Base-by-base conservation (phyloP, 352 stramenopile species). In the Lagenidium sp. region DNA sequence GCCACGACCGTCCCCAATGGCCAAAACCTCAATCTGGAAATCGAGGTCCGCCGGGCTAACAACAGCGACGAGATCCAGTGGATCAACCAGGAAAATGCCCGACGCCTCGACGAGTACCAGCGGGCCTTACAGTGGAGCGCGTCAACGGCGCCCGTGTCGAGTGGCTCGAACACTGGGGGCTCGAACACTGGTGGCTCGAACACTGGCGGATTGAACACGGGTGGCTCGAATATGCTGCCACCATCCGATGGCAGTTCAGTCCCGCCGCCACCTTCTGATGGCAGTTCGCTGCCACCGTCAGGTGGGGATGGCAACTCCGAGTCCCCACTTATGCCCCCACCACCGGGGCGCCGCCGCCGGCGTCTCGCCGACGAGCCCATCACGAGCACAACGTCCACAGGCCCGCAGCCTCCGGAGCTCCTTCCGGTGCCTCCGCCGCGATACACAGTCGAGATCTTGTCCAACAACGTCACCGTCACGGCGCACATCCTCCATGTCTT, bases 381-480 rank as follows among this genome's bases (percentile, higher is more conserved):
- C n/a, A n/a, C n/a, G n/a, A n/a, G n/a, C n/a, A n/a, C n/a, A n/a
- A n/a, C n/a, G n/a, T n/a, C n/a, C n/a, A n/a, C n/a, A n/a, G 11
- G 16, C n/a, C 34, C 34, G 16, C 34, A 6, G 6, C 34, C 34
- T 12, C 34, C 34, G 6, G 20, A 53, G 28, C 22, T 44, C 20
- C 39, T 38, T 15, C 35, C 47, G 26, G 61, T 68, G 16, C 58
- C 62, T 2, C 36, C 47, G 8, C 50, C 44, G 6, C 24, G 49
- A 22, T 72, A 51, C 38, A 57, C 43, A 1, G 51, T 72, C 18
- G 50, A 72, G n/a, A 55, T 72, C 36, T 46, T 37, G 18, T 42
- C 67, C 20, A 42, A 46, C 22, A 72, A 72, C 35, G 47, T 68
- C 16, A 68, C 53, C 20, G 32, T 72, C 6, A 39, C 51, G 11